Base-by-base conservation (phyloP, 108 stramenopile genomes). In the Conticribra guillardii region DNA sequence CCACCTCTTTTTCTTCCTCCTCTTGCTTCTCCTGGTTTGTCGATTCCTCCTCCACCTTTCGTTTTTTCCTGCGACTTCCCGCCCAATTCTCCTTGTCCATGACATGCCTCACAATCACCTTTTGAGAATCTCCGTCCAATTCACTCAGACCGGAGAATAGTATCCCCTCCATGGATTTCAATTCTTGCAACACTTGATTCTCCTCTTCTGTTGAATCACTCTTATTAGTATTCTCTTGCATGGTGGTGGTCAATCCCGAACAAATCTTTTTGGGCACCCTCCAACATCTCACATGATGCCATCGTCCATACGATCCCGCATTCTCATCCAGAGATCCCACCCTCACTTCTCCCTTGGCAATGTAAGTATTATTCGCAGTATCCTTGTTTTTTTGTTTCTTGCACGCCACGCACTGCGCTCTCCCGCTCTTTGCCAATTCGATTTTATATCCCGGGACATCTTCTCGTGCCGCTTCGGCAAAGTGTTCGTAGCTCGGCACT, bases 281-380 rank as follows among this genome's bases (percentile, higher is more conserved):
- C 77, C 84, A 84, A 50, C 79, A 82, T 3, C 51, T 45, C 29
- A 87, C 44, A 67, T 83, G 84, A 72, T 65, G 41, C 84, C 84
- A 87, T 28, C 82, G 53, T 28, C 75, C 67, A 51, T 83, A 87
- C 16, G 53, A 47, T 22, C 83, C 83, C 15, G 74, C 54, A 22
- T 58, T 24, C 18, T 80, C 52, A 34, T 84, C 72, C 11, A 84
- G 30, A 4, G 28, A 47, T 19, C 83, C 86, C 3, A 84, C 56
- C 11, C 86, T 72, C 18, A 87, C 37, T 3, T 54, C 67, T 19
- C 64, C 73, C 41, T 67, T 64, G 1, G 5, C 33, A 51, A 71
- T 69, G n/a, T n/a, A n/a, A n/a, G n/a, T n/a, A n/a, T n/a, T n/a
- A n/a, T n/a, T n/a, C n/a, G n/a, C n/a, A 1, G 30, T 19, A 19